phyloP scores from a whole-genome alignment of 305 asterid species.

The Fraxinus nigra region DNA sequence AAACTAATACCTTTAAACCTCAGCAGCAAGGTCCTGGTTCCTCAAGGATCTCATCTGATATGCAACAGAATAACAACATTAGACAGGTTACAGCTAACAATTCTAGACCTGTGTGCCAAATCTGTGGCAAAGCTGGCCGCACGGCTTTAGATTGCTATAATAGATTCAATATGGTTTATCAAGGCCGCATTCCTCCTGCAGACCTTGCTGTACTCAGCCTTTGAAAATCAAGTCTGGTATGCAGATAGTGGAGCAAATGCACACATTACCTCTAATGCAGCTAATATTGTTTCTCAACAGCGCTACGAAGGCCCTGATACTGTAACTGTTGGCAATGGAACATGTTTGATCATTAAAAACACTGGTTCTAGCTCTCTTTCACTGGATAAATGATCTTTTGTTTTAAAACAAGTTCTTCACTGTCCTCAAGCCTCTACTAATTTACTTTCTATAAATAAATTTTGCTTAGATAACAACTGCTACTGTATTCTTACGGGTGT shows the following conservation, averaged over 20 bases:
- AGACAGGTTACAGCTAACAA: neutral
- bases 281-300: neutral
- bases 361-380: too few relatives aligned
- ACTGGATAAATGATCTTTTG: too few relatives aligned
- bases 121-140: too few relatives aligned
- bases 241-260: neutral
- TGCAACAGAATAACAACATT: neutral
- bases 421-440: too few relatives aligned
- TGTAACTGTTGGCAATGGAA: neutral
- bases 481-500: too few relatives aligned
- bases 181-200: too few relatives aligned
- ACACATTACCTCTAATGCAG: neutral
- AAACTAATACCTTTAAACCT: neutral
- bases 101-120: neutral
- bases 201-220: neutral
- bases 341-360: neutral
- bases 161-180: too few relatives aligned
- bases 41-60: neutral
- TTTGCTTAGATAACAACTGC: too few relatives aligned
- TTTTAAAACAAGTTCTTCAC: too few relatives aligned
- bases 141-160: too few relatives aligned
- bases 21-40: neutral
- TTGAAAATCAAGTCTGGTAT: neutral
- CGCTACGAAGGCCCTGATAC: neutral
- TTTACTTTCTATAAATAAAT: too few relatives aligned